phyloP scores from a whole-genome alignment of 257 asterid genomes.

The Solanum microdontum region DNA sequence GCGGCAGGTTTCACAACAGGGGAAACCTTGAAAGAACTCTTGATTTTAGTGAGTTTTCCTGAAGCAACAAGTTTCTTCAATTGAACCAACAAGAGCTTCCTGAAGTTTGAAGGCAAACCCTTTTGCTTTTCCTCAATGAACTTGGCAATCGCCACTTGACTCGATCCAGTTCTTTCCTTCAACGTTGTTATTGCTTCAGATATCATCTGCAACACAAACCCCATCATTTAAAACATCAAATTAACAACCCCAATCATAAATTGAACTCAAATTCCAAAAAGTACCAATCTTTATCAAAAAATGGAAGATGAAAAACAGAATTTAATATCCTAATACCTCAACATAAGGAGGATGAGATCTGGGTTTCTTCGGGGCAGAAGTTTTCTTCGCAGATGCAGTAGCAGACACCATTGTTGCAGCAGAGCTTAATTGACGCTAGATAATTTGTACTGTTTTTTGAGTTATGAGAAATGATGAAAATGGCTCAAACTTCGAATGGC shows the following conservation, averaged over 20 bases:
- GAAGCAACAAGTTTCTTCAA: conserved; percentile 40
- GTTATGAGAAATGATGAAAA: background rate
- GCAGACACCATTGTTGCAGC: background rate
- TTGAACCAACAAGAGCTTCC: conserved; percentile 37
- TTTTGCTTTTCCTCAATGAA: conserved; percentile 52
- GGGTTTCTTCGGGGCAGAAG: conserved; percentile 27
- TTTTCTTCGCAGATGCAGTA: conserved; percentile 27
- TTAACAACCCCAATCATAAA: background rate
- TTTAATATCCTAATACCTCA: conserved; percentile 22
- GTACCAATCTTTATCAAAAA: background rate
- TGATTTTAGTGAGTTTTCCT: conserved; percentile 40
- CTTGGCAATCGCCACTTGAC: conserved; percentile 52
- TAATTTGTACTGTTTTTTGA: background rate
- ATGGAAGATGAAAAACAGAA: background rate
- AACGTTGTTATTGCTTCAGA: conserved; percentile 40
- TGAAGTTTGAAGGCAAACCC: conserved; percentile 41
- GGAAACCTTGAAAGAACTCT: conserved; percentile 40
- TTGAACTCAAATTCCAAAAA: background rate
- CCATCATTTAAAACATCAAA: background rate
- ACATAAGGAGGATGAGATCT: conserved; percentile 46
- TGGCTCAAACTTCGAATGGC: conserved; percentile 4
- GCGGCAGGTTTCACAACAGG: background rate
- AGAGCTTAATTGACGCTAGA: background rate
- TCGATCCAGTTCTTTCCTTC: conserved; percentile 55
- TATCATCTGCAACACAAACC: conserved; percentile 31